Base-by-base conservation (phyloP, 495 filamentous ascomycete species). In the Daldinia bambusicola region DNA sequence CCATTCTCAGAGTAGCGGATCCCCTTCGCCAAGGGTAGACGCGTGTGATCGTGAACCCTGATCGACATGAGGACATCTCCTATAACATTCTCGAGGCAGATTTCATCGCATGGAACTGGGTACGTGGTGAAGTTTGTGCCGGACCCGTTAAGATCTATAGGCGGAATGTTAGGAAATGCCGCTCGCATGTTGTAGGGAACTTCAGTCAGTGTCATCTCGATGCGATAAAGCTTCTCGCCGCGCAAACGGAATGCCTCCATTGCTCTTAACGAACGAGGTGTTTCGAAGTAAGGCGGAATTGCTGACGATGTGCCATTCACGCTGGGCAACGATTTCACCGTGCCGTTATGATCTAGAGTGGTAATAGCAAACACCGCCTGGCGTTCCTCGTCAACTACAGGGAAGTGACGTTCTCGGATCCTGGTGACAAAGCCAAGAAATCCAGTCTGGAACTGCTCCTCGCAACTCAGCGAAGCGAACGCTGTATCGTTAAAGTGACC, bases 1-100 rank as follows among this genome's bases (percentile, higher is more conserved):
- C 76, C 76, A 52, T 80, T 80, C 51, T 80, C 78, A 0, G 78
- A 75, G 48, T 77, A 78, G 1, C 55, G 73, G 12, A 66, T 60
- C n/a, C 61, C 64, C 30, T 58, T 63, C 10, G 78, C 75, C 32
- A 78, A 55, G 6, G 76, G 72, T 22, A 80, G 41, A 8, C 32
- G 75, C 5, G 67, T 65, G n/a, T 61, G 48, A 30, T 76, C 61
- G 53, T 78, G 66, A 30, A 61, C 50, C 34, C 69, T 56, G 37
- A 80, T 61, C 14, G 75, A 65, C 55, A 70, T 59, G 12, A 80
- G 53, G 5, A 80, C 69, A 30, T 75, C 58, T n/a, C 61, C 64
- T 8, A 78, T 56, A 0, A 74, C 43, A 30, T 66, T 66, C 32
- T 75, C 74, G 7, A 80, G 74, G 52, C 73, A 77, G n/a, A 62